Evolutionary conservation across 2,329 filamentous ascomycete species (phyloP).

Genomic region (Penicillium frequentans): DNA sequence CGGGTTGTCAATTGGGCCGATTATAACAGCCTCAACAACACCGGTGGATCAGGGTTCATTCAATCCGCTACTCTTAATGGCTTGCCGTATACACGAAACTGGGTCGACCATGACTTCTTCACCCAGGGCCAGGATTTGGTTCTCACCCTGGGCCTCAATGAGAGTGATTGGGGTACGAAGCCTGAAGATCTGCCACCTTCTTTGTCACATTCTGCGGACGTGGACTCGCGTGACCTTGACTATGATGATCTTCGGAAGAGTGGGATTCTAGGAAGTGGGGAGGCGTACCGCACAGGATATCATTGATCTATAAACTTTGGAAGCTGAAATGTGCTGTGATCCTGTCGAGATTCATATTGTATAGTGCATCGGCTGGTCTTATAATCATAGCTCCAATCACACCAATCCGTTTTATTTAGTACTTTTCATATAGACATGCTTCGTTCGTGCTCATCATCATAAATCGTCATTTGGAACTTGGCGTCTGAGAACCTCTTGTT

Average conservation of each 20-base stretch:
- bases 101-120: conserved; percentile 69
- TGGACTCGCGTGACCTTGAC: not conserved
- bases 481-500: not conserved
- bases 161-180: conserved; percentile 65
- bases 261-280: not conserved
- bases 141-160: conserved; percentile 59
- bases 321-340: not conserved
- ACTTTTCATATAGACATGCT: not conserved
- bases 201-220: conserved; percentile 11
- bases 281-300: not conserved
- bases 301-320: not conserved
- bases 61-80: conserved; percentile 66
- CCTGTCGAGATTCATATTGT: not conserved
- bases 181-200: conserved; percentile 64
- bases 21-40: conserved; percentile 48
- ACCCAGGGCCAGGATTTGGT: conserved; percentile 64
- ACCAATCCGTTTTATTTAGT: not conserved
- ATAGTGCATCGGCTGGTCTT: not conserved
- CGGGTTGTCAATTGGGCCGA: conserved; percentile 53
- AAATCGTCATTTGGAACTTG: not conserved
- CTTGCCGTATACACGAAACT: conserved; percentile 60
- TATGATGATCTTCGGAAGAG: not conserved
- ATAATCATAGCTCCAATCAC: not conserved
- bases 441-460: not conserved
- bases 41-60: conserved; percentile 61